Conservation (phyloP, 83 land plant genomes). For the Isoetes engelmannii region DNA sequence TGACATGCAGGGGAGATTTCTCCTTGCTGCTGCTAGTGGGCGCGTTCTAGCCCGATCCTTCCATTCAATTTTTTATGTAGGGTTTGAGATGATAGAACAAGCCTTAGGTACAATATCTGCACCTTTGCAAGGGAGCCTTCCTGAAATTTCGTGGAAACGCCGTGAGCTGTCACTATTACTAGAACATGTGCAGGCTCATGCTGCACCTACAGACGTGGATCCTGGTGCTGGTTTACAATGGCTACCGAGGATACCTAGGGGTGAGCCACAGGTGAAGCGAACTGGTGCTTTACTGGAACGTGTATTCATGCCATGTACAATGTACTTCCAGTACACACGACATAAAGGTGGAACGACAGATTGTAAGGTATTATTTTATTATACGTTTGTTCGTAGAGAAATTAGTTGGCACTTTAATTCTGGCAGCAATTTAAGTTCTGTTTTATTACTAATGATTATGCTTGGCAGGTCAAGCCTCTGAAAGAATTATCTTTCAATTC, state of each 20-base stretch:
- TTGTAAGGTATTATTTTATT: constrained; percentile 50
- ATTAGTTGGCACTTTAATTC: constrained; percentile 69
- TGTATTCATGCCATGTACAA: constrained; percentile 91
- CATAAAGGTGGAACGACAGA: constrained; percentile 93
- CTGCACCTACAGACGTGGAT: constrained; percentile 99
- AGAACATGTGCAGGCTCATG: constrained; percentile 98
- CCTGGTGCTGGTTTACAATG: constrained; percentile 99
- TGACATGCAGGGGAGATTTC: constrained; percentile 70
- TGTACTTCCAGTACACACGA: constrained; percentile 92
- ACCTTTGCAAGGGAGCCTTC: constrained; percentile 46
- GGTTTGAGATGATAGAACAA: constrained; percentile 68
- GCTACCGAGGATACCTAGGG: constrained; percentile 86
- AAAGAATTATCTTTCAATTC: constrained; percentile 92
- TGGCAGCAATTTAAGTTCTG: constrained; percentile 75
- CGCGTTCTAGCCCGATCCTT: constrained; percentile 95
- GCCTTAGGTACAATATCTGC: constrained; percentile 46
- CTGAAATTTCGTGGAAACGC: constrained; percentile 85
- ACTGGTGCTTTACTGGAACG: constrained; percentile 95
- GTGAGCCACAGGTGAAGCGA: constrained; percentile 74
- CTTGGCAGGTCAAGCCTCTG: constrained; percentile 80
- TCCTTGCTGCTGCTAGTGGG: constrained; percentile 97
- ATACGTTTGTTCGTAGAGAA: neutral
- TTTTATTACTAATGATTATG: constrained; percentile 40
- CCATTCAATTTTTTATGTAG: constrained; percentile 71
- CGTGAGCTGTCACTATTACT: constrained; percentile 86